Evolutionary conservation across 441 rosid genomes (phyloP), one percentile per base, ranked within the genome.

Genomic region (Pelargonium fulgidum): DNA sequence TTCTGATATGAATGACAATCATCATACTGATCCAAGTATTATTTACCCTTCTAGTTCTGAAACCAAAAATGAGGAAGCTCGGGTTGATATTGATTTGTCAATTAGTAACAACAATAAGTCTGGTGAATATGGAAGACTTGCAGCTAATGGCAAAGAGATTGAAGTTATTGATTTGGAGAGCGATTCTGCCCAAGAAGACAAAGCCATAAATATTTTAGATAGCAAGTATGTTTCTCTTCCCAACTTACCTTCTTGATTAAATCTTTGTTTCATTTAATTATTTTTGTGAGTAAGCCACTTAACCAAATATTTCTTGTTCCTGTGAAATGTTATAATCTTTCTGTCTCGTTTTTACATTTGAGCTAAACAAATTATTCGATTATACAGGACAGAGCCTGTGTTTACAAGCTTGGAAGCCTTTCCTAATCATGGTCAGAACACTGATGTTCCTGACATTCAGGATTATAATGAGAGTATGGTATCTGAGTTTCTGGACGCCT

Each of bases 161-260:
- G 96, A 93, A 85, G 84, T 93, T 74, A 93, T 93, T 81, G 95
- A 91, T 76, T 79, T 93, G 76, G 97, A 93, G 76, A 84, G 78
- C 76, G 98, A 91, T 81, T 81, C 86, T 58, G 75, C 75, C 45
- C 81, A 76, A 19, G 92, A 82, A 73, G 83, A 84, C 69, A 85
- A 85, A 73, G 86, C 80, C 50, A 76, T 82, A 67, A 83, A 81
- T 64, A 71, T 73, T 67, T 70, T 82, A 13, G 88, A 80, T 62
- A 78, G 79, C 75, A 91, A 81, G 99, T 93, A 85, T 16, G 91
- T 68, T 65, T 58, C 72, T 39, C 14, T 36, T 70, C 63, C 70
- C 58, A 29, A 4, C 63, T 14, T 58, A 24, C 70, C 65, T 68
- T 66, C 29, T 66, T n/a, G 11, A 64, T 33, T 24, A 58, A 19